A percentile compares a stretch with the other conserved stretches of the same genome.
phyloP scores from a whole-genome alignment of 495 filamentous ascomycete genomes.

The Baudoinia panamericana region DNA sequence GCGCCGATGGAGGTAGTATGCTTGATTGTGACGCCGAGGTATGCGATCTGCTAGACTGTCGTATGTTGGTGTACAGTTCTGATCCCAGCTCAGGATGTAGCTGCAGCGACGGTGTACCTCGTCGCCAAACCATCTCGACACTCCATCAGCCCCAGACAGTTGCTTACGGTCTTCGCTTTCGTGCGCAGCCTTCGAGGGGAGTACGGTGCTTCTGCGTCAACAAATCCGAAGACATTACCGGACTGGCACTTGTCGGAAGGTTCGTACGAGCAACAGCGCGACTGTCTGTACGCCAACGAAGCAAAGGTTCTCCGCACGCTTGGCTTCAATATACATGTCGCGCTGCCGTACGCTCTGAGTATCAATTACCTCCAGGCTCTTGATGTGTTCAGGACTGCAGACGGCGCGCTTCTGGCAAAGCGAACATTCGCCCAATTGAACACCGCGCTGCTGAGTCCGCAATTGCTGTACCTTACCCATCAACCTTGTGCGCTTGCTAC shows the following conservation, averaged over 20 bases:
- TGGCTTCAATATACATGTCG: conserved; percentile 70
- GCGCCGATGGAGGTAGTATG: conserved; percentile 50
- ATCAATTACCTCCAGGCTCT: conserved; percentile 89
- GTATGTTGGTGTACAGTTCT: background rate
- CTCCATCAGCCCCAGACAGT: conserved; percentile 61
- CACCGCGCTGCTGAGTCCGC: conserved; percentile 68
- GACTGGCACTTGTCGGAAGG: conserved; percentile 58
- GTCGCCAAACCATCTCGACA: conserved; percentile 69
- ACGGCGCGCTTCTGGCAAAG: conserved; percentile 37
- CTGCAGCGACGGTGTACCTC: conserved; percentile 70
- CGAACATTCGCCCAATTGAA: conserved; percentile 67
- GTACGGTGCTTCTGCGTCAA: conserved; percentile 21
- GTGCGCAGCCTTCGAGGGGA: background rate
- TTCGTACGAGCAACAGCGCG: conserved; percentile 48
- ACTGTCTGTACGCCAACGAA: conserved; percentile 55
- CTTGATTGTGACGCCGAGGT: conserved; percentile 45
- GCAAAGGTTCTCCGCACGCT: conserved; percentile 59
- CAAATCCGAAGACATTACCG: conserved; percentile 33
- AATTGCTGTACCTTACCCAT: conserved; percentile 81
- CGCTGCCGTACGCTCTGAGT: conserved; percentile 73
- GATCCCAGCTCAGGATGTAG: conserved; percentile 47
- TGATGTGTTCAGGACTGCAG: conserved; percentile 38
- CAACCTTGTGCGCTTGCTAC: conserved; percentile 78
- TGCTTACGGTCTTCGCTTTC: conserved; percentile 50
- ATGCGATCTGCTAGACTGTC: conserved; percentile 3